These are phyloP conservation scores for Suhomyces kunorum DNA, from an alignment of 1,139 yeast species.

Conservation along the genomic window DNA sequence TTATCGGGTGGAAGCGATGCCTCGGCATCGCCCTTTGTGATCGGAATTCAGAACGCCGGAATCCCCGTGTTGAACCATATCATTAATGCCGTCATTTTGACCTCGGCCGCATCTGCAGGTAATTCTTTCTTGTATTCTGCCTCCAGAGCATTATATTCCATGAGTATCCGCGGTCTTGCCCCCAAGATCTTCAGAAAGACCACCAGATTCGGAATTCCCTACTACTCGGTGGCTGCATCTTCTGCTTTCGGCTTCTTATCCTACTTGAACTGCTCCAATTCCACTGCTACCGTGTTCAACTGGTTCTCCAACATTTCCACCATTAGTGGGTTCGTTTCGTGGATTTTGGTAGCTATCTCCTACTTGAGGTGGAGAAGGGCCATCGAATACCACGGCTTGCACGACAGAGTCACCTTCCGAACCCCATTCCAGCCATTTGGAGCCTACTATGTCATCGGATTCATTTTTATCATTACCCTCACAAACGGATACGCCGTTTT, in stretches of 20 bases:
- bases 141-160: slow-evolving; percentile 65
- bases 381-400: slow-evolving; percentile 39
- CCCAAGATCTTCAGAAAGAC: slow-evolving; percentile 57
- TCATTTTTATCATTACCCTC: slow-evolving; percentile 47
- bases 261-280: slow-evolving; percentile 58
- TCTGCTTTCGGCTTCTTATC: slow-evolving; percentile 56
- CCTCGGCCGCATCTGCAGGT: slow-evolving; percentile 71
- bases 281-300: slow-evolving; percentile 57
- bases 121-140: slow-evolving; percentile 74
- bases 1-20: slow-evolving; percentile 41
- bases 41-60: slow-evolving; percentile 58
- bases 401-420: slow-evolving; percentile 50
- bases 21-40: slow-evolving; percentile 52
- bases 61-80: slow-evolving; percentile 63
- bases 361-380: slow-evolving; percentile 59
- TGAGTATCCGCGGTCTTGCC: slow-evolving; percentile 64
- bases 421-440: slow-evolving; percentile 53
- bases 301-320: slow-evolving; percentile 74
- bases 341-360: slow-evolving; percentile 55
- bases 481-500: slow-evolving; percentile 64
- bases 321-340: slow-evolving; percentile 67
- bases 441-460: slow-evolving; percentile 49
- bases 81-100: slow-evolving; percentile 65
- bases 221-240: slow-evolving; percentile 46
- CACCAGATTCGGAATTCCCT: slow-evolving; percentile 64